Percentiles rank a stretch among this genome's conserved stretches.
Evolutionary conservation across 106 monocot species (phyloP).

Genomic region (Amphibolis antarctica): DNA sequence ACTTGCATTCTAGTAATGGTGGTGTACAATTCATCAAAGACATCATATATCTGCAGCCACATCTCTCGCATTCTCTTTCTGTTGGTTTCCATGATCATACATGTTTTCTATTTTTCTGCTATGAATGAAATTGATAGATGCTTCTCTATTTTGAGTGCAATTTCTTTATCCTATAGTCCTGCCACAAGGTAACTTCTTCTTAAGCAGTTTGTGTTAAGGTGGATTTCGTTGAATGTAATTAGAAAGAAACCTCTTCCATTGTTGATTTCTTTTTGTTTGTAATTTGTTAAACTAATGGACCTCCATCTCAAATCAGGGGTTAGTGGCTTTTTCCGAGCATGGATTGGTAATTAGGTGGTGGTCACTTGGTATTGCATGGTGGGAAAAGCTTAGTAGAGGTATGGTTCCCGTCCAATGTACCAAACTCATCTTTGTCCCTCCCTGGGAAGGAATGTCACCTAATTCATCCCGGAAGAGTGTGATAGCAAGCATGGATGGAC

Average conservation of each 20-base stretch:
- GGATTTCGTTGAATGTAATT: too few relatives aligned
- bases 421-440: slow-evolving; percentile 90
- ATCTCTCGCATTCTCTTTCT: background rate
- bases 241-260: too few relatives aligned
- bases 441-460: slow-evolving; percentile 94
- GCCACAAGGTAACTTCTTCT: too few relatives aligned
- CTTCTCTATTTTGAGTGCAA: background rate
- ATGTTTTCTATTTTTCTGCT: background rate
- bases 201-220: too few relatives aligned
- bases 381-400: slow-evolving; percentile 95
- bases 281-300: background rate
- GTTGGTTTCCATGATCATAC: background rate
- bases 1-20: background rate
- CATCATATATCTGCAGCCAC: background rate
- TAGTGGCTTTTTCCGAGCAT: slow-evolving; percentile 99
- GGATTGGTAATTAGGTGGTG: slow-evolving; percentile 98
- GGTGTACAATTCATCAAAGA: background rate
- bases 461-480: slow-evolving; percentile 88
- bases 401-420: slow-evolving; percentile 77
- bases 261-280: too few relatives aligned
- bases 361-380: slow-evolving; percentile 86
- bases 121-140: background rate
- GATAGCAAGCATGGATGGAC: slow-evolving; percentile 49
- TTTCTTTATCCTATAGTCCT: too few relatives aligned
- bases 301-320: slow-evolving; percentile 32